These are phyloP conservation scores for Trifolium pratense DNA, from an alignment of 306 rosid genomes.

Conservation along the genomic window DNA sequence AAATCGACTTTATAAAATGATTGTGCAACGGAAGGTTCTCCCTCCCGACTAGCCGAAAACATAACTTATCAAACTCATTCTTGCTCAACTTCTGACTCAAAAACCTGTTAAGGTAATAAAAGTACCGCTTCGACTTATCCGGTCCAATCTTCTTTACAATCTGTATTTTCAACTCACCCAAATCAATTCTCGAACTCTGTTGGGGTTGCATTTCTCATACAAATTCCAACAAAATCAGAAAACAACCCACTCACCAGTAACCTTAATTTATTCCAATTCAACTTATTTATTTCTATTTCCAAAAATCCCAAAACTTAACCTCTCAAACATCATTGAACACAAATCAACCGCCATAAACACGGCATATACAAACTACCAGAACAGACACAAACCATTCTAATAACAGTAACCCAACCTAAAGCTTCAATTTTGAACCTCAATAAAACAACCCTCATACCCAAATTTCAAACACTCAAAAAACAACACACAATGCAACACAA, in stretches of 20 bases:
- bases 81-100: slow-evolving; percentile 90
- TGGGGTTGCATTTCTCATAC: slow-evolving; percentile 93
- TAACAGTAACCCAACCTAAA: slow-evolving; percentile 30
- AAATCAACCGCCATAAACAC: slow-evolving; percentile 44
- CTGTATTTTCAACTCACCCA: slow-evolving; percentile 85
- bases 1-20: slow-evolving; percentile 73
- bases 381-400: slow-evolving; percentile 13
- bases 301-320: slow-evolving; percentile 54
- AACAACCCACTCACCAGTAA: slow-evolving; percentile 49
- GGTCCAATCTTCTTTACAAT: slow-evolving; percentile 80
- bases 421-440: slow-evolving; percentile 48
- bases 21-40: slow-evolving; percentile 88
- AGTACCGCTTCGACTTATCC: slow-evolving; percentile 74
- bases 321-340: slow-evolving; percentile 53
- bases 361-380: slow-evolving; percentile 37
- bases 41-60: slow-evolving; percentile 73
- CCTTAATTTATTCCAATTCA: slow-evolving; percentile 52
- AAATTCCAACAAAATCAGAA: slow-evolving; percentile 53
- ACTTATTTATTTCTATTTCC: slow-evolving; percentile 56
- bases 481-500: slow-evolving; percentile 67
- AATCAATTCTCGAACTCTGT: slow-evolving; percentile 82
- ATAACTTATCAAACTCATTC: slow-evolving; percentile 73
- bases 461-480: slow-evolving; percentile 47
- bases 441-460: slow-evolving; percentile 43
- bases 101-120: slow-evolving; percentile 67